Evolutionary conservation across 257 asterid genomes (phyloP).

Genomic region (Paraleonurus japonicus): DNA sequence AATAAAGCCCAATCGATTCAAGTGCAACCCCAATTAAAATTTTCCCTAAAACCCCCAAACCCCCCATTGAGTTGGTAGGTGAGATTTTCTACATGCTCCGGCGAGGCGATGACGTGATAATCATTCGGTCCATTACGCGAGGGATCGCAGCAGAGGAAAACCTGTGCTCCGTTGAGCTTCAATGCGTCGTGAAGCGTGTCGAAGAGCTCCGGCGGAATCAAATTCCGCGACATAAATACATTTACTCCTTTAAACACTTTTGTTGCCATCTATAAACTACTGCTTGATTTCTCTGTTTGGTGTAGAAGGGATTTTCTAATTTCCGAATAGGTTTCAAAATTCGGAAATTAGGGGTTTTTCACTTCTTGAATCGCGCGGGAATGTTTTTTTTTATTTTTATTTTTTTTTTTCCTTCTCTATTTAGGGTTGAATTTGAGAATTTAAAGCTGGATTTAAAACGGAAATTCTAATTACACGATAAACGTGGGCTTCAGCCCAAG

Average conservation of each 20-base stretch:
- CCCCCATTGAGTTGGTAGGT: background rate
- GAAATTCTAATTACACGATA: background rate
- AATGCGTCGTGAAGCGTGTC: constrained; percentile 93
- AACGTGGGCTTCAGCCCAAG: background rate
- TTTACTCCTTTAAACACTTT: constrained; percentile 74
- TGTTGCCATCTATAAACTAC: constrained; percentile 38
- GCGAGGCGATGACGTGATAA: constrained; percentile 83
- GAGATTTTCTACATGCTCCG: constrained; percentile 56
- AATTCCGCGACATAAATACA: constrained; percentile 75
- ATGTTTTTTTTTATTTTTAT: background rate
- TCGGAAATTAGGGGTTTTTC: background rate
- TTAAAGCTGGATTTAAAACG: background rate
- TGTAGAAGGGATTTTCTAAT: background rate
- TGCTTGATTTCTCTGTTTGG: background rate
- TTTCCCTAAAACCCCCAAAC: background rate
- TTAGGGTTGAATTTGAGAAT: background rate
- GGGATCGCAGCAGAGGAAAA: constrained; percentile 88
- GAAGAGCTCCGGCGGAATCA: constrained; percentile 90
- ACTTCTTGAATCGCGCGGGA: constrained; percentile 15
- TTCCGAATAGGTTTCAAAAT: constrained; percentile 21
- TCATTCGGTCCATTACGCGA: constrained; percentile 69
- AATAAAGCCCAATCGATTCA: background rate
- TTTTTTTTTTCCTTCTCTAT: too few species aligned
- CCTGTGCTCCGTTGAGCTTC: constrained; percentile 85
- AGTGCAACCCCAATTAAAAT: constrained; percentile 12